Conservation (phyloP, 768 basidiomycete species). For the Zangia roseola region DNA sequence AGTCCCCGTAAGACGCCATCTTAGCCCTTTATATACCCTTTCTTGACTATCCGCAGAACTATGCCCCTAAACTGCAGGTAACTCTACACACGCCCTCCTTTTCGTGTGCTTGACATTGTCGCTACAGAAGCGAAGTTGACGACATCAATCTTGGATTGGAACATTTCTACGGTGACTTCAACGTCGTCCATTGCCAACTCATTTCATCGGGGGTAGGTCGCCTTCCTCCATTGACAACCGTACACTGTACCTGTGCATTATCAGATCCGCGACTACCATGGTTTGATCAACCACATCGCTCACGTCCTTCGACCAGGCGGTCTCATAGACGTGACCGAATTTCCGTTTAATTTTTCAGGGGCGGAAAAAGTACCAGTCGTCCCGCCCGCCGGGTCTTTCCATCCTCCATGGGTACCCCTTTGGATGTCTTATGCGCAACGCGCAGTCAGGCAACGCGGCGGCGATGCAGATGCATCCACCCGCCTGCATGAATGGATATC, state of each 20-base stretch:
- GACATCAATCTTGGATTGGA: conserved; percentile 84
- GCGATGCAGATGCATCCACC: conserved; percentile 59
- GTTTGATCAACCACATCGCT: conserved; percentile 63
- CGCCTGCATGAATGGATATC: conserved; percentile 55
- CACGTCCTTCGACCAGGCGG: conserved; percentile 70
- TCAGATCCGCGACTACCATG: conserved; percentile 68
- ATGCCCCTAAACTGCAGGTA: conserved; percentile 76
- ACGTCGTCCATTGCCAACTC: conserved; percentile 71
- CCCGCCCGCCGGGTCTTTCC: conserved; percentile 41
- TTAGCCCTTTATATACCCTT: conserved; percentile 11
- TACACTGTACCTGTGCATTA: conserved; percentile 14
- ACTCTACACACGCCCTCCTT: conserved; percentile 8
- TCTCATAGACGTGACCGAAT: conserved; percentile 64
- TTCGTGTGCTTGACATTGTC: conserved; percentile 3
- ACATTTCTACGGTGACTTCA: conserved; percentile 77
- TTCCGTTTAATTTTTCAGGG: conserved; percentile 66
- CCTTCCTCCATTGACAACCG: conserved; percentile 5
- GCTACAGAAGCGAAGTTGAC: conserved; percentile 71
- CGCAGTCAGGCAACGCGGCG: conserved; percentile 58
- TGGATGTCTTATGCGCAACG: conserved; percentile 57
- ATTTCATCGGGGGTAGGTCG: conserved; percentile 70
- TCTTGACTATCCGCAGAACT: conserved; percentile 37
- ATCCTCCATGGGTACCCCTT: conserved; percentile 57
- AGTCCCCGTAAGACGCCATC: conserved; percentile 51
- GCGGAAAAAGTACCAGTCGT: conserved; percentile 43